Base-by-base conservation (phyloP, 2,329 filamentous ascomycete genomes). In the Sporothrix curviconia region DNA sequence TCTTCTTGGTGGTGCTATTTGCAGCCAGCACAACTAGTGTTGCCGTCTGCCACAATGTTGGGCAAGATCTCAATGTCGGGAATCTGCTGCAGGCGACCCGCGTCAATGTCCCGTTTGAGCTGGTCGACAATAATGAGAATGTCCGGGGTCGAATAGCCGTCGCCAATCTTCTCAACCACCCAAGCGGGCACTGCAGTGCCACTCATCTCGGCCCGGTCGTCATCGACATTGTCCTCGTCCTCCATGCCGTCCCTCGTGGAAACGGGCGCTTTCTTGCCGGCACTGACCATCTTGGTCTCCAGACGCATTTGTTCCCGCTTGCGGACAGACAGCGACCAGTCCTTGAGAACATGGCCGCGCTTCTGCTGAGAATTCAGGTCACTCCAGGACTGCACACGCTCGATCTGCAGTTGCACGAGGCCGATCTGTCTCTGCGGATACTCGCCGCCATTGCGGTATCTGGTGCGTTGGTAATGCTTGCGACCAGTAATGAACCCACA, bases 401-500 rank as follows among this genome's bases (percentile, higher is more conserved):
- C 69, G 39, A 90, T 79, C 63, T 89, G 85, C 32, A 77, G 74
- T 55, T 80, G 72, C 0, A 90, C 79, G 1, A 90, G 75, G 3
- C 83, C 77, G 56, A 84, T 83, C 66, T 90, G 86, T 0, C 79
- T 67, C 68, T 79, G 71, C 53, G 82, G 81, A 68, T 87, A 82
- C 22, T 84, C 78, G 34, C 77, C 74, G 1, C 77, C 76, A 55
- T 84, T 84, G n/a, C 86, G 79, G 66, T 91, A 92, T 0, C 86
- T 78, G 43, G 79, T 80, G 7, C 89, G 82, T 70, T 94, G 90
- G 68, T 94, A 94, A 66, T 92, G 87, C 67, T 92, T 92, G 36
- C 89, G 82, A 69, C n/a, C 90, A 94, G 67, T 83, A 86, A 65
- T 86, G 82, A 0, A 90, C 82, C 88, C 88, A 92, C 2, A 89